These are phyloP conservation scores for Sphagnurus paluster DNA, from an alignment of 1,284 basidiomycete genomes.

Conservation along the genomic window DNA sequence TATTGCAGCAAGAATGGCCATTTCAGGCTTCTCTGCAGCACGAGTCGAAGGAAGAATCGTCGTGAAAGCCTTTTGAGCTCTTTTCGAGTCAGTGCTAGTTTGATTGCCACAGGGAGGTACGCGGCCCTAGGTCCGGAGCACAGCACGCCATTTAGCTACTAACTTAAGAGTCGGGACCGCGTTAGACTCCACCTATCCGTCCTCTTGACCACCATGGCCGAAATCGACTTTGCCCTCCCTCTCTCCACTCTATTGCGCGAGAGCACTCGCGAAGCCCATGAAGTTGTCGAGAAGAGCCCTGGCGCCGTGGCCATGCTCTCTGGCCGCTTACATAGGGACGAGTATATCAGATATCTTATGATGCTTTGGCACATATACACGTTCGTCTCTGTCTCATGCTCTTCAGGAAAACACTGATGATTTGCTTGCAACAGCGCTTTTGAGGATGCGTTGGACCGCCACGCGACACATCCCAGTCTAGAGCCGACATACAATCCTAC, in stretches of 20 bases:
- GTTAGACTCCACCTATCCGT: neutral
- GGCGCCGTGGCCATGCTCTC: constrained; percentile 62
- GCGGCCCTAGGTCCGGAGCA: neutral
- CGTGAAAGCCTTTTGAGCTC: too few species aligned
- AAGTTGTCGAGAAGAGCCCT: constrained; percentile 57
- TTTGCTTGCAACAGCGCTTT: constrained; percentile 45
- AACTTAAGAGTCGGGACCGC: neutral
- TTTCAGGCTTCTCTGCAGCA: too few species aligned
- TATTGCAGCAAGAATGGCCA: too few species aligned
- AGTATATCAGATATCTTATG: constrained; percentile 72
- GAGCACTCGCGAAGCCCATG: constrained; percentile 62
- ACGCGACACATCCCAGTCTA: constrained; percentile 62
- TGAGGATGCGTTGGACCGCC: constrained; percentile 63
- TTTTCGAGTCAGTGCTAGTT: neutral
- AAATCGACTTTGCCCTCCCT: constrained; percentile 43
- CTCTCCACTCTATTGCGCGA: constrained; percentile 52
- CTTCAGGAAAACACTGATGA: neutral
- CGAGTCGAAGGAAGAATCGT: too few species aligned
- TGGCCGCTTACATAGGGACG: constrained; percentile 61
- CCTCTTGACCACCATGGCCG: constrained; percentile 27
- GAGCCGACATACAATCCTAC: constrained; percentile 72
- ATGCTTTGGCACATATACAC: constrained; percentile 80
- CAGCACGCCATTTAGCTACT: neutral
- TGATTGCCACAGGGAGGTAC: neutral
- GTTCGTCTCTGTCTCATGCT: constrained; percentile 43